Percentiles rank a stretch among this genome's conserved stretches.
These are phyloP conservation scores for Entophlyctis luteolus DNA, from an alignment of 192 early-diverging fungal species.

Conservation along the genomic window DNA sequence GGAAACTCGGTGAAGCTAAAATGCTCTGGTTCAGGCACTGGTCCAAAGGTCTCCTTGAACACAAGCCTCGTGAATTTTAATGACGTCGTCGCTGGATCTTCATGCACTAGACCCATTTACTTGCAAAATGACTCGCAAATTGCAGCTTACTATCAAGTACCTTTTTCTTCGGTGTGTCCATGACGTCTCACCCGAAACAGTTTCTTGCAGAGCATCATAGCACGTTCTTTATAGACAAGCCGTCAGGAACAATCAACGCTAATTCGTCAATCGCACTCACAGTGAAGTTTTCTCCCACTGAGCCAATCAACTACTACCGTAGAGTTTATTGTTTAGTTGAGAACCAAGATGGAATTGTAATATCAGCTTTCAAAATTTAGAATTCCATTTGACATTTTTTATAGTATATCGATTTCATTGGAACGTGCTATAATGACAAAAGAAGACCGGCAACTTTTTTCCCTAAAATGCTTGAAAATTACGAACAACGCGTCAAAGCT, in stretches of 20 bases:
- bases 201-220: slow-evolving; percentile 45
- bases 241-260: slow-evolving; percentile 45
- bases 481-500: slow-evolving; percentile 41
- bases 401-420: slow-evolving; percentile 49
- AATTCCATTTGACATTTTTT: neutral
- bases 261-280: slow-evolving; percentile 51
- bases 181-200: slow-evolving; percentile 9
- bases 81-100: slow-evolving; percentile 37
- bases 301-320: slow-evolving; percentile 57
- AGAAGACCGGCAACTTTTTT: slow-evolving; percentile 51
- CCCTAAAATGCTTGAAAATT: slow-evolving; percentile 42
- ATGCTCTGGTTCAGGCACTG: slow-evolving; percentile 42
- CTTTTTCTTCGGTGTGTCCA: neutral
- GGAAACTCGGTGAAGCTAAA: slow-evolving; percentile 49
- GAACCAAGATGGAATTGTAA: slow-evolving; percentile 50
- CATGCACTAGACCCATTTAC: slow-evolving; percentile 40
- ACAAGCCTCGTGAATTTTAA: slow-evolving; percentile 54
- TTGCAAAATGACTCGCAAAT: slow-evolving; percentile 42
- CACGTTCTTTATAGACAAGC: slow-evolving; percentile 53
- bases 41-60: slow-evolving; percentile 46
- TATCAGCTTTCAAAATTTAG: neutral
- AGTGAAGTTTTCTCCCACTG: slow-evolving; percentile 47
- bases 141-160: slow-evolving; percentile 47
- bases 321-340: slow-evolving; percentile 57
- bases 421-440: slow-evolving; percentile 58